Evolutionary conservation across 805 yeast species (phyloP), one percentile per base, ranked within the genome.

Genomic region (Kluyveromyces lactis): DNA sequence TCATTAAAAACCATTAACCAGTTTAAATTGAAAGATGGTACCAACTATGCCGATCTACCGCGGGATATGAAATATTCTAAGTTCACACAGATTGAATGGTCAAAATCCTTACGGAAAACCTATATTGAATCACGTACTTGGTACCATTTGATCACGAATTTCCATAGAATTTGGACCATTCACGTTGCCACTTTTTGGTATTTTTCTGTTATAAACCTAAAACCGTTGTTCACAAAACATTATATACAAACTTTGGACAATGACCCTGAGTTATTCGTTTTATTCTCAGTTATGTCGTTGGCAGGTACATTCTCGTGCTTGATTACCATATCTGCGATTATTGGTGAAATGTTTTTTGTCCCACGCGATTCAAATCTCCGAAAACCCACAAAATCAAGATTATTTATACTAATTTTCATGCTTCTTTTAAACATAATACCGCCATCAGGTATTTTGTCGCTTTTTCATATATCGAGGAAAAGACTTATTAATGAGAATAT

Each of bases 121-220:
- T 86, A 77, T 55, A 71, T 64, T 40, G 95, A 85, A 56, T 66
- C 69, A 27, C 71, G 95, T 59, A 72, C 81, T 10, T 85, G 94
- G 94, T 62, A 74, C 39, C 95, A 85, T 60, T 70, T 75, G 26
- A 47, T 81, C 21, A 71, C 79, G 17, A 82, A 85, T 55, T 85
- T 85, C 60, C 81, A 80, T 57, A 64, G 95, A 42, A 74, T 82
- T 39, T 81, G 89, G 87, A 76, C 80, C 39, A 72, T 83, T 38
- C 95, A 85, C 53, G 63, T 77, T 29, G 67, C 84, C 1, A 65
- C 77, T 26, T 85, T 81, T 57, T 85, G 95, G 95, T 74, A 76
- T 42, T 85, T 77, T 52, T 80, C 87, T 0, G 54, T 78, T 33
- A 72, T 72, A 53, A 81, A 84, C 54, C 66, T 86, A 0, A 77